These are phyloP conservation scores for Breviolum minutum DNA, from an alignment of 73 alveolate genomes.

Conservation along the genomic window DNA sequence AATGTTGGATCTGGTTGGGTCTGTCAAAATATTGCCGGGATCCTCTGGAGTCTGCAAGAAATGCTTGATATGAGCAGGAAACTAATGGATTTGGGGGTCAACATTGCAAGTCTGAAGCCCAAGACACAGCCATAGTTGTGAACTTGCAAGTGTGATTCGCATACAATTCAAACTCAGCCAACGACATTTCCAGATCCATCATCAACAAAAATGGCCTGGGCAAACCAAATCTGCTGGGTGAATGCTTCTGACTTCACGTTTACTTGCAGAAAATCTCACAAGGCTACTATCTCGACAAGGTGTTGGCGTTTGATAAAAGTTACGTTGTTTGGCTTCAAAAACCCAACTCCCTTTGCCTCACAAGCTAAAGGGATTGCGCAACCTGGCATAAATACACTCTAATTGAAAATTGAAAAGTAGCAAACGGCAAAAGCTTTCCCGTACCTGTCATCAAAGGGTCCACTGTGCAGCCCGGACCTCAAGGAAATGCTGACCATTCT, in stretches of 20 bases:
- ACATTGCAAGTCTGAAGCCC: no score
- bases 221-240: no score
- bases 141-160: no score
- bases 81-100: no score
- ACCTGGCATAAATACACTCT: not conserved
- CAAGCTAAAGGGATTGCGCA: constrained; percentile 80
- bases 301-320: no score
- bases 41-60: not conserved
- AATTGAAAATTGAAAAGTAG: not conserved
- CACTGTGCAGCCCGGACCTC: constrained; percentile 72
- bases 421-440: no score
- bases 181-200: constrained; percentile 46
- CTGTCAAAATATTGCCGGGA: not conserved
- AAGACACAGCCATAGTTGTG: no score
- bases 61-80: no score
- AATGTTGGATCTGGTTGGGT: not conserved
- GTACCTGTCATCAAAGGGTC: constrained; percentile 93
- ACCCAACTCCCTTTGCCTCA: constrained; percentile 16
- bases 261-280: not conserved
- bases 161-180: not conserved
- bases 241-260: no score
- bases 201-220: constrained; percentile 47
- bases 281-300: no score
- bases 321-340: not conserved
- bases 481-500: no score